Evolutionary conservation across 331 rosid species (phyloP), one percentile per base, ranked within the genome.

Genomic region (Dryas integrifolia): DNA sequence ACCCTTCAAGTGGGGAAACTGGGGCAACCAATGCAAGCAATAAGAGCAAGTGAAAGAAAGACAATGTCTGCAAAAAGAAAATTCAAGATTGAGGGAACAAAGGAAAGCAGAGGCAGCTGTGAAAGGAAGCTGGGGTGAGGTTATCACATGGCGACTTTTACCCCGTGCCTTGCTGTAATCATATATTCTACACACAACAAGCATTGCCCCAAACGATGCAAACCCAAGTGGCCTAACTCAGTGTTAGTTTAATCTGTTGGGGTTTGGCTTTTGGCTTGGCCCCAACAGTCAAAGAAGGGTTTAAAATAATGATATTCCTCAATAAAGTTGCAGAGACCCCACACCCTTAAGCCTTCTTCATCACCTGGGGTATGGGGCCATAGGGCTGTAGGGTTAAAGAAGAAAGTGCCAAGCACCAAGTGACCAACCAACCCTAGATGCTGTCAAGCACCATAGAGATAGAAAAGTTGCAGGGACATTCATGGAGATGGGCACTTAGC

Each of bases 141-240:
- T 6, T 38, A 53, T 70, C 86, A 78, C 83, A 73, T 75, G 86
- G 83, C 59, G 60, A 58, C 46, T 69, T 49, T 56, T n/a, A 15
- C 72, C 70, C 46, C 41, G 7, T 68, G 76, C 52, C 64, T 9
- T 39, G 80, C 72, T 70, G 78, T 82, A 74, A 78, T 74, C 76
- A 81, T 61, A 18, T 64, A 41, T 63, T 30, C 18, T 66, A 40
- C 78, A 39, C 50, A 63, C 55, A 60, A 11, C 49, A 43, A 13
- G 35, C 7, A 58, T 68, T 67, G 65, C 69, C 21, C 43, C 47
- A 35, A 67, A 72, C 74, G 72, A 74, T 40, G 76, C 59, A 69
- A 13, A 61, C 68, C 76, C 70, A 45, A 61, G 63, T 18, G 47
- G 60, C 16, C 35, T 7, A 50, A 26, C 26, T 45, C 39, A 46